These are phyloP conservation scores for Sequoiadendron giganteum DNA, from an alignment of 75 land plant genomes.

Conservation along the genomic window DNA sequence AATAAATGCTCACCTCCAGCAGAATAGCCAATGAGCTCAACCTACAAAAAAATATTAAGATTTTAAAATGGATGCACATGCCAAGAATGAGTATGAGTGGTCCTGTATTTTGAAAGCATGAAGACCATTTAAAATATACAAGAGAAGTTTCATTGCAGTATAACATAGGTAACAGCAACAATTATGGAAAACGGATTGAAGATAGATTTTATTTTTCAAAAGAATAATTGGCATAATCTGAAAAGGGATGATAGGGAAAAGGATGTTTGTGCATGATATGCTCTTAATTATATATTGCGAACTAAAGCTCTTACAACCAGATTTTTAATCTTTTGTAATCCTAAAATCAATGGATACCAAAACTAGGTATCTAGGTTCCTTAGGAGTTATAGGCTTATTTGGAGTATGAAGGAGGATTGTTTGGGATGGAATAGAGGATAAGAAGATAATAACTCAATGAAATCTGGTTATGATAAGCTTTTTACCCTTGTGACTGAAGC, in stretches of 20 bases:
- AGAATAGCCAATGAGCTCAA: slow-evolving; percentile 92
- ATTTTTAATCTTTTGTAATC: not conserved
- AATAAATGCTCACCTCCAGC: slow-evolving; percentile 66
- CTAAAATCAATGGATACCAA: not conserved
- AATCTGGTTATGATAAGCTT: too few species aligned
- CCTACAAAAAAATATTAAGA: slow-evolving; percentile 41
- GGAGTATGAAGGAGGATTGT: too few species aligned
- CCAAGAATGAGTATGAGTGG: not conserved
- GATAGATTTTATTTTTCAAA: not conserved
- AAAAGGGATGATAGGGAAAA: not conserved
- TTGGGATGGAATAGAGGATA: too few species aligned
- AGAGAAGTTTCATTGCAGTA: not conserved
- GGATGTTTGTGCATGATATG: not conserved
- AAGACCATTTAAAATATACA: not conserved
- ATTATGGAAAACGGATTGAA: not conserved
- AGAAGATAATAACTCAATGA: too few species aligned
- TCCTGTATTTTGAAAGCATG: not conserved
- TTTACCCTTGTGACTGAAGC: too few species aligned
- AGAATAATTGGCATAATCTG: not conserved
- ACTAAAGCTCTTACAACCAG: not conserved
- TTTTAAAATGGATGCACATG: not conserved
- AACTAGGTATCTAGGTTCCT: not conserved
- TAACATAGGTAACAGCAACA: not conserved
- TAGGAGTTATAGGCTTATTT: too few species aligned
- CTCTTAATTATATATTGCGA: not conserved